phyloP scores from a whole-genome alignment of 2,329 filamentous ascomycete species.

The Lizonia empirigonia region DNA sequence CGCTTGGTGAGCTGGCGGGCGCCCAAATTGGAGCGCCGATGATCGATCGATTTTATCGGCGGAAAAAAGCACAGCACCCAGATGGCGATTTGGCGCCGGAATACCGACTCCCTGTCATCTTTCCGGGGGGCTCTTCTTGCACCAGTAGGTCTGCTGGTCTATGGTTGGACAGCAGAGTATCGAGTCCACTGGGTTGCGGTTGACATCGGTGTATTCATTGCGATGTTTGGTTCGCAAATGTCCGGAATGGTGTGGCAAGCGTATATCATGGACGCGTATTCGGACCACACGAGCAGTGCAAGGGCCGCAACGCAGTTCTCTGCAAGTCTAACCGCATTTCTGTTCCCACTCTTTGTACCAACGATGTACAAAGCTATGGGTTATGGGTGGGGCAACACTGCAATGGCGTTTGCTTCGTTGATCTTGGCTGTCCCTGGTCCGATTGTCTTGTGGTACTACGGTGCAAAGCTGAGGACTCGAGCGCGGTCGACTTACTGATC shows the following conservation, averaged over 20 bases:
- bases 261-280: slow-evolving; percentile 67
- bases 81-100: slow-evolving; percentile 52
- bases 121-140: slow-evolving; percentile 29
- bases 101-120: slow-evolving; percentile 28
- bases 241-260: slow-evolving; percentile 54
- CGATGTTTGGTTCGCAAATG: slow-evolving; percentile 46
- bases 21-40: neutral
- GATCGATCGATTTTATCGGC: slow-evolving; percentile 20
- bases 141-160: slow-evolving; percentile 30
- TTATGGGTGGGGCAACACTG: slow-evolving; percentile 47
- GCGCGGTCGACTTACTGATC: slow-evolving; percentile 11
- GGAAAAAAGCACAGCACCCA: slow-evolving; percentile 46
- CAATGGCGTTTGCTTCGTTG: slow-evolving; percentile 34
- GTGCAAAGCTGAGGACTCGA: slow-evolving; percentile 35
- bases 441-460: slow-evolving; percentile 54
- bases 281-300: slow-evolving; percentile 42
- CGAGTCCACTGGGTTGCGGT: slow-evolving; percentile 45
- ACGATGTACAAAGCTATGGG: slow-evolving; percentile 44
- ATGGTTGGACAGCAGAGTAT: slow-evolving; percentile 36
- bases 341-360: slow-evolving; percentile 48
- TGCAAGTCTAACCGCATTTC: slow-evolving; percentile 28
- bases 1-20: slow-evolving; percentile 60
- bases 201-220: slow-evolving; percentile 55
- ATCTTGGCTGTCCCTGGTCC: slow-evolving; percentile 47
- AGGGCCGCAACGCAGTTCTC: slow-evolving; percentile 29